phyloP scores from a whole-genome alignment of 257 asterid species.

The Linderniella brevidens region DNA sequence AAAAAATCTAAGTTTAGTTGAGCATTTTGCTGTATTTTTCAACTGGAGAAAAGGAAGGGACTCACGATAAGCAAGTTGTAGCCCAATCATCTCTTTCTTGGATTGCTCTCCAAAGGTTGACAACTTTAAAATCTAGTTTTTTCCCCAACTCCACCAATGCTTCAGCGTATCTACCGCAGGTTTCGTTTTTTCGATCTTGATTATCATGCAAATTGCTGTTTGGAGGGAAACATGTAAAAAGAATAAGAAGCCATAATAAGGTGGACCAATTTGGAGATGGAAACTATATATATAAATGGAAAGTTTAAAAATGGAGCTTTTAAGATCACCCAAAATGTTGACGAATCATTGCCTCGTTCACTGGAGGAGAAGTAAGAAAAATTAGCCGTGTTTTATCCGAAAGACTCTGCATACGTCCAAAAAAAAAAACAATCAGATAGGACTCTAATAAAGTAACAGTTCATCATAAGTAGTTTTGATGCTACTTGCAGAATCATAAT shows the following conservation, averaged over 20 bases:
- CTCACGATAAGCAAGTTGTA: constrained; percentile 46
- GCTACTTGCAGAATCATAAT: not conserved
- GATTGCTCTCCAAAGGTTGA: constrained; percentile 56
- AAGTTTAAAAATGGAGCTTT: not conserved
- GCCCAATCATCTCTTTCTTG: constrained; percentile 63
- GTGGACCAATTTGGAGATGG: too few species aligned
- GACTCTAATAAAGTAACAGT: not conserved
- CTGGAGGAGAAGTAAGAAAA: constrained; percentile 47
- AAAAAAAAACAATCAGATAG: not conserved
- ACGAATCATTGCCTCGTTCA: constrained; percentile 33
- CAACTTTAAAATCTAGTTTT: constrained; percentile 28
- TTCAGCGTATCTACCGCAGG: constrained; percentile 44
- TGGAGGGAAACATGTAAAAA: not conserved
- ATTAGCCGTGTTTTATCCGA: constrained; percentile 35
- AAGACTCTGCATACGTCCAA: constrained; percentile 29
- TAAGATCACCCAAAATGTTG: constrained; percentile 26
- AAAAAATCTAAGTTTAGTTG: too few species aligned
- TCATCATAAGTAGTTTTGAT: not conserved
- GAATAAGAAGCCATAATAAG: not conserved
- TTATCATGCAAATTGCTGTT: constrained; percentile 21
- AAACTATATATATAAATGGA: not conserved
- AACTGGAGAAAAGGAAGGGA: not conserved
- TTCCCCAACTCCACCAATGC: constrained; percentile 44
- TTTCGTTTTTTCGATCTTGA: constrained; percentile 37
- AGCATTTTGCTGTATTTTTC: not conserved